Base-by-base conservation (phyloP, 805 yeast genomes). In the Metschnikowia arizonensis region DNA sequence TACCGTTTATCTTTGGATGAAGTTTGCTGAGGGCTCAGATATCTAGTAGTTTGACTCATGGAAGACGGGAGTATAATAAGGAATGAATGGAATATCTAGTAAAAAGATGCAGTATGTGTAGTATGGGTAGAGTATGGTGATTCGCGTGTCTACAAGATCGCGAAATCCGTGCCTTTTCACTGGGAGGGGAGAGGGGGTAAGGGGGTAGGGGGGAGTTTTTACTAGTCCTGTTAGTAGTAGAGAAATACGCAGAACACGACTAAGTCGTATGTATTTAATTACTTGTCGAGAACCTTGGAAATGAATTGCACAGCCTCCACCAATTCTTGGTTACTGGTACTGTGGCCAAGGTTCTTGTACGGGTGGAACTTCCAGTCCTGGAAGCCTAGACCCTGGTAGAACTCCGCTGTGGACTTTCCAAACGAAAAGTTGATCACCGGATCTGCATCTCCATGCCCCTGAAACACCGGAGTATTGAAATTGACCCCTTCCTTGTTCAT, bases 371-470 rank as follows among this genome's bases (percentile, higher is more conserved):
- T 38, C 47, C 59, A 56, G 42, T 65, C 57, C 17, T 46, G 49
- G 46, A 63, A 69, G 0, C 84, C 87, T 32, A 80, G 58, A 2
- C 65, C 56, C 50, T 72, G 62, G 62, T 77, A 78, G 30, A 76
- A 70, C 5, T 77, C 74, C 11, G 62, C 54, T 1, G 81, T 65
- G 24, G 56, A 45, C 33, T 66, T 58, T 2, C 78, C 82, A 19
- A 52, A 62, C 6, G 62, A 52, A 33, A 63, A 65, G 7, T 63
- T 57, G 9, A 91, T 77, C 3, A 90, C 69, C 1, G 84, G 85
- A 60, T 91, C 98, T 2, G 59, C 64, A 4, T 81, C 79, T 26
- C 99, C 98, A 63, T 91, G 97, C 6, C 93, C 95, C 55, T 87
- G 86, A 68, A 89, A 88, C 6, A 88, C 69, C 1, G 96, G 95